Evolutionary conservation across 192 early-diverging fungal species (phyloP).

Genomic region (Rhizoclosmatium globosum): DNA sequence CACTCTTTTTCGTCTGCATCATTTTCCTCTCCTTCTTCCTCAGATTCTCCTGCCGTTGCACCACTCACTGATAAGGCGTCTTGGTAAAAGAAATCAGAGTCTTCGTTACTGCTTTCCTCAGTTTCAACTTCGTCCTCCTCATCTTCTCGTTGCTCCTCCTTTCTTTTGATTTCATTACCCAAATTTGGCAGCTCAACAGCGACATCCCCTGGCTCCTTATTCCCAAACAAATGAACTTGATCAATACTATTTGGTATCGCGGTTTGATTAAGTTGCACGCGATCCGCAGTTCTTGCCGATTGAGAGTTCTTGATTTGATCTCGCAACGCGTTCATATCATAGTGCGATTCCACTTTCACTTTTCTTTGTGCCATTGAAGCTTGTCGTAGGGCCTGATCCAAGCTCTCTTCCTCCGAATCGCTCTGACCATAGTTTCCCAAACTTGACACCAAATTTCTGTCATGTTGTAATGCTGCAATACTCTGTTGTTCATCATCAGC

Average conservation of each 20-base stretch:
- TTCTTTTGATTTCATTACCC: no score
- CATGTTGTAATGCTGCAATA: not conserved
- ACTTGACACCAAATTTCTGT: constrained; percentile 4
- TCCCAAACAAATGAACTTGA: no score
- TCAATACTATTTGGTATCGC: no score
- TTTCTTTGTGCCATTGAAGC: not conserved
- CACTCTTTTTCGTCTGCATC: constrained; percentile 27
- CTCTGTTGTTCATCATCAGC: not conserved
- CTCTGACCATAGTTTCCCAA: constrained; percentile 18
- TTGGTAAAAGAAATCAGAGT: constrained; percentile 26
- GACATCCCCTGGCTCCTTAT: no score
- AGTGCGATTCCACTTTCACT: not conserved
- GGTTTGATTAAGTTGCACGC: no score
- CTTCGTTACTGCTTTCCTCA: not conserved
- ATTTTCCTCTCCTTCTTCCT: not conserved
- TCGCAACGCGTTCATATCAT: constrained; percentile 10
- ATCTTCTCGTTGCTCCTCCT: not conserved
- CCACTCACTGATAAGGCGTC: constrained; percentile 11
- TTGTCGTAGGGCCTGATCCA: no score
- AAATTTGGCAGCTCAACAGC: no score
- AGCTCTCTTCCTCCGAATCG: constrained; percentile 27
- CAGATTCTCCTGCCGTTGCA: not conserved
- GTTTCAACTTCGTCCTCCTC: no score
- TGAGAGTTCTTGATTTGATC: not conserved
- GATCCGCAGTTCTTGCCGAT: no score